A percentile compares a stretch with the other conserved stretches of the same genome.
Conservation (phyloP, 108 stramenopile species). For the Asterionellopsis glacialis region DNA sequence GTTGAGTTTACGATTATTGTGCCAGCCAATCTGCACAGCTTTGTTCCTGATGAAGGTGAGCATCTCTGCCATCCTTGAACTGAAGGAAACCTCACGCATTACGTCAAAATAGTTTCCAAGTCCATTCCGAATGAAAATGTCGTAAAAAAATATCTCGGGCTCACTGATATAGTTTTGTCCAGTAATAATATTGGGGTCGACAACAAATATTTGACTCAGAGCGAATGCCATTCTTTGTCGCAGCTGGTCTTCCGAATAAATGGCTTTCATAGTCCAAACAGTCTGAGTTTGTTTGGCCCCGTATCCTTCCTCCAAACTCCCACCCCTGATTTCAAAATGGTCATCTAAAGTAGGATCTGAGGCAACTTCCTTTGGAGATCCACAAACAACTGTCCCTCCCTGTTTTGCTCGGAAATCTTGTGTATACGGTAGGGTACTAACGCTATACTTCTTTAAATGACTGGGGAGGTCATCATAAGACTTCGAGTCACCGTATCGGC, state of each 20-base stretch:
- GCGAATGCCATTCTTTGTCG: slow-evolving; percentile 81
- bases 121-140: slow-evolving; percentile 49
- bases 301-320: background rate
- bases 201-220: slow-evolving; percentile 50
- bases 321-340: slow-evolving; percentile 1
- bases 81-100: slow-evolving; percentile 36
- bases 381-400: slow-evolving; percentile 34
- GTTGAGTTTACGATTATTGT: background rate
- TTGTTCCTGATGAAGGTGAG: slow-evolving; percentile 36
- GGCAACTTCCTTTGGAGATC: slow-evolving; percentile 45
- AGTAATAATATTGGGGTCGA: slow-evolving; percentile 1
- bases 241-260: slow-evolving; percentile 51
- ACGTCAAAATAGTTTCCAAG: slow-evolving; percentile 55
- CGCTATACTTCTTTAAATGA: too few relatives aligned
- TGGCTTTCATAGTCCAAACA: slow-evolving; percentile 31
- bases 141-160: slow-evolving; percentile 34
- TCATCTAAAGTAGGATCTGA: slow-evolving; percentile 31
- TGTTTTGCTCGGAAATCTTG: too few relatives aligned
- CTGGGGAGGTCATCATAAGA: too few relatives aligned
- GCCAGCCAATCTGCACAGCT: background rate
- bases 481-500: too few relatives aligned
- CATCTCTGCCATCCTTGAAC: slow-evolving; percentile 35
- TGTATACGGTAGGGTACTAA: too few relatives aligned
- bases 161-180: slow-evolving; percentile 5
- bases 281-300: background rate